Conservation (phyloP, 208 protist species). For the Leishmania arabica region DNA sequence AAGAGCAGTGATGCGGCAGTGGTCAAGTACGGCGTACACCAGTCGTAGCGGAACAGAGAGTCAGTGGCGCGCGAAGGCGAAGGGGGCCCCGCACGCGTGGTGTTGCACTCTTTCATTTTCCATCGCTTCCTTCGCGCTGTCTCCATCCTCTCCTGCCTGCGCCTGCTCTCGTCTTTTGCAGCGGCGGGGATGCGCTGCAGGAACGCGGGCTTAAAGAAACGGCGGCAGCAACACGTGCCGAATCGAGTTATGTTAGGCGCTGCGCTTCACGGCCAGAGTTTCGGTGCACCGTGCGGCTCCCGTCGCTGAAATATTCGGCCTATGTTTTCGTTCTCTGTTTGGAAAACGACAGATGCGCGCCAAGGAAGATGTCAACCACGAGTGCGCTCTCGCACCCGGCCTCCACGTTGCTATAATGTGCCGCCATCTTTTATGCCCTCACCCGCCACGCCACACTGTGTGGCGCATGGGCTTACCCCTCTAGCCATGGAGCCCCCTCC, state of each 20-base stretch:
- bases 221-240: background rate
- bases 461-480: background rate
- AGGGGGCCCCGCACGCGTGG: background rate
- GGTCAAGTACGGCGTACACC: background rate
- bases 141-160: background rate
- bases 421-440: background rate
- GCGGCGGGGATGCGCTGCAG: background rate
- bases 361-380: background rate
- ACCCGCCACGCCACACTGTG: background rate
- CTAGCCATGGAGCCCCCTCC: background rate
- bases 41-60: background rate
- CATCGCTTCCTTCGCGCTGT: background rate
- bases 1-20: no score
- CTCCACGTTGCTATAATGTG: background rate
- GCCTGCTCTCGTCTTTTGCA: background rate
- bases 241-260: background rate
- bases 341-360: background rate
- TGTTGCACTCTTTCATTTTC: background rate
- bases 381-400: background rate
- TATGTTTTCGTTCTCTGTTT: background rate
- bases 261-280: background rate
- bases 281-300: background rate
- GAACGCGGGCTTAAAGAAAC: background rate
- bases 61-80: no score
- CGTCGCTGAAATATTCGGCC: background rate